These are phyloP conservation scores for Botrytis deweyae DNA, from an alignment of 2,329 filamentous ascomycete genomes.

Conservation along the genomic window DNA sequence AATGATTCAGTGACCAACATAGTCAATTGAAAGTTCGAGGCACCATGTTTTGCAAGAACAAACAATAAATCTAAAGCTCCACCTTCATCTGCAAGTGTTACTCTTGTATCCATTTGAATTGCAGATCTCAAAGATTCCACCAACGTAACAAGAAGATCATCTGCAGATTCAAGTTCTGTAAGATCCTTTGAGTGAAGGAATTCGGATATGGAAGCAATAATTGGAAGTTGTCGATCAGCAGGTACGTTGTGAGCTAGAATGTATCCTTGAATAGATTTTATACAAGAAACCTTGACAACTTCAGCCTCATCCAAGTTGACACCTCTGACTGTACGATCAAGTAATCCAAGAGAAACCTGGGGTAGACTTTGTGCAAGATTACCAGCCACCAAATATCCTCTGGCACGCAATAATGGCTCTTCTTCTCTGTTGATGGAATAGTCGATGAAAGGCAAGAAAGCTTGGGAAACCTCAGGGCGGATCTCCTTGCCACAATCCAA, in stretches of 20 bases:
- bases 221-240: constrained; percentile 57
- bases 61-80: constrained; percentile 83
- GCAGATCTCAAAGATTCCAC: constrained; percentile 82
- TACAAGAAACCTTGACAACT: constrained; percentile 87
- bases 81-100: constrained; percentile 70
- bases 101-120: constrained; percentile 73
- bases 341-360: constrained; percentile 58
- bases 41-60: constrained; percentile 81
- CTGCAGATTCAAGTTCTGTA: constrained; percentile 79
- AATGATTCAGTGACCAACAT: constrained; percentile 88
- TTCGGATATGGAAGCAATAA: constrained; percentile 61
- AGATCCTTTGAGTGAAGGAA: constrained; percentile 81
- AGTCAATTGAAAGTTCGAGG: constrained; percentile 86
- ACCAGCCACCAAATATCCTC: constrained; percentile 84
- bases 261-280: constrained; percentile 77
- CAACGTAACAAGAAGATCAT: constrained; percentile 87
- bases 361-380: constrained; percentile 69
- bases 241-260: constrained; percentile 52
- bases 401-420: constrained; percentile 76
- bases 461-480: constrained; percentile 65
- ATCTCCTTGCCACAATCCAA: constrained; percentile 73
- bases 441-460: constrained; percentile 77
- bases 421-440: constrained; percentile 68
- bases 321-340: constrained; percentile 72
- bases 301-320: constrained; percentile 77